These are phyloP conservation scores for Coniochaeta pulveracea DNA, from an alignment of 2,329 filamentous ascomycete species.

Conservation along the genomic window DNA sequence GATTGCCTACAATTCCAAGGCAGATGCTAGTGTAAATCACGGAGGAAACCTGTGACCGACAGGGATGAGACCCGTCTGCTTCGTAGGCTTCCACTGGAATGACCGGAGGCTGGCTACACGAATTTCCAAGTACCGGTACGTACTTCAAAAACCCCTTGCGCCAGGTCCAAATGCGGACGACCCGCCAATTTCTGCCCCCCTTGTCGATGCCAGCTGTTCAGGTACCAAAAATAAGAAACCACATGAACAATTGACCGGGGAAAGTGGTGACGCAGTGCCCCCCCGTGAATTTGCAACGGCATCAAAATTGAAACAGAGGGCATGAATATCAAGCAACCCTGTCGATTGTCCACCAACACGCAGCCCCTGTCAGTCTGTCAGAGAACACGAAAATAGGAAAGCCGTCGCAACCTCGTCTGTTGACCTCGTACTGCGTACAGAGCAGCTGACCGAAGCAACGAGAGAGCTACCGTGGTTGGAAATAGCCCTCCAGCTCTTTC, in stretches of 20 bases:
- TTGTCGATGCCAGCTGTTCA: constrained; percentile 2
- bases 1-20: constrained; percentile 4
- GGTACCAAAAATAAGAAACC: constrained; percentile 4
- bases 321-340: no score
- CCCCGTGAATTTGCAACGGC: no score
- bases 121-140: constrained; percentile 4
- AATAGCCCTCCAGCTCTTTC: no score
- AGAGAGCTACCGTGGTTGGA: no score
- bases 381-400: no score
- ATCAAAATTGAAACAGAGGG: no score
- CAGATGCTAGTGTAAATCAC: constrained; percentile 4
- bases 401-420: no score
- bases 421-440: no score
- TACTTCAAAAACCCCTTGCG: not conserved
- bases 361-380: no score
- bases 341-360: no score
- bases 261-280: constrained; percentile 4
- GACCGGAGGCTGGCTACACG: not conserved
- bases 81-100: no score
- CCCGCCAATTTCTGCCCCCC: constrained; percentile 2
- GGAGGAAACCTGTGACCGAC: constrained; percentile 2
- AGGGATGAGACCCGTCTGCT: not conserved
- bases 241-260: constrained; percentile 2
- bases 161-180: not conserved
- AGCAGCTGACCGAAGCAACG: no score